Evolutionary conservation across 2,329 filamentous ascomycete genomes (phyloP).

Genomic region (Trichoderma oligosporum): DNA sequence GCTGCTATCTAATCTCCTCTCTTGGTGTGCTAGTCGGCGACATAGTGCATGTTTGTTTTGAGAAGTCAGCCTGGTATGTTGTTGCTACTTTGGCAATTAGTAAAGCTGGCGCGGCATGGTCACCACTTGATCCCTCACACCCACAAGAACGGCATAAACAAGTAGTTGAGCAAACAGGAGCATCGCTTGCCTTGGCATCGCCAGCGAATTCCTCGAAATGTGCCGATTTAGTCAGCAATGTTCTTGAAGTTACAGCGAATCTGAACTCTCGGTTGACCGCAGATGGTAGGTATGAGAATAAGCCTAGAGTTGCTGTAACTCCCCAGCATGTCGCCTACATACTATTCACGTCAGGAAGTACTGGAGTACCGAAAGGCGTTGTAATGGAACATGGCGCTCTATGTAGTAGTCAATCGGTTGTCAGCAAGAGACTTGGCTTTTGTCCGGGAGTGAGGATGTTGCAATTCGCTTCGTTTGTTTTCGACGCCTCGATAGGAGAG

Average conservation of each 20-base stretch:
- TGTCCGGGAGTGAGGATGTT: slow-evolving; percentile 5
- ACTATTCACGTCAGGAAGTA: slow-evolving; percentile 23
- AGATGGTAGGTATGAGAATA: not conserved
- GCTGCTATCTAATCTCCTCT: not conserved
- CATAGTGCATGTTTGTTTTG: slow-evolving; percentile 20
- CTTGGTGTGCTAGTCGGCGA: slow-evolving; percentile 24
- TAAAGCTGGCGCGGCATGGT: slow-evolving; percentile 26
- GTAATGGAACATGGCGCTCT: slow-evolving; percentile 20
- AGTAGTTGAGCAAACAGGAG: not conserved
- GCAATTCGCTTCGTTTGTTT: slow-evolving; percentile 13
- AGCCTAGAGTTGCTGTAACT: not conserved
- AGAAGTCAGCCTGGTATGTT: slow-evolving; percentile 24
- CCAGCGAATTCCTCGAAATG: not conserved
- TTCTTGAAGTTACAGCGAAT: not conserved
- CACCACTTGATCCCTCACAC: slow-evolving; percentile 10
- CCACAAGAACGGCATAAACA: not conserved
- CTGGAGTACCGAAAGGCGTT: slow-evolving; percentile 23
- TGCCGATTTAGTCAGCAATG: not conserved
- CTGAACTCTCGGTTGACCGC: not conserved
- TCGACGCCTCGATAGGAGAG: slow-evolving; percentile 6
- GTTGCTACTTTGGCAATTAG: slow-evolving; percentile 28
- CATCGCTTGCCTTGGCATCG: not conserved
- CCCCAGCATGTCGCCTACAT: slow-evolving; percentile 19
- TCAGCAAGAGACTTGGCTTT: not conserved
- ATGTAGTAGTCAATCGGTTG: not conserved